Conservation (phyloP, 257 asterid species). For the Hygrophila difformis region DNA sequence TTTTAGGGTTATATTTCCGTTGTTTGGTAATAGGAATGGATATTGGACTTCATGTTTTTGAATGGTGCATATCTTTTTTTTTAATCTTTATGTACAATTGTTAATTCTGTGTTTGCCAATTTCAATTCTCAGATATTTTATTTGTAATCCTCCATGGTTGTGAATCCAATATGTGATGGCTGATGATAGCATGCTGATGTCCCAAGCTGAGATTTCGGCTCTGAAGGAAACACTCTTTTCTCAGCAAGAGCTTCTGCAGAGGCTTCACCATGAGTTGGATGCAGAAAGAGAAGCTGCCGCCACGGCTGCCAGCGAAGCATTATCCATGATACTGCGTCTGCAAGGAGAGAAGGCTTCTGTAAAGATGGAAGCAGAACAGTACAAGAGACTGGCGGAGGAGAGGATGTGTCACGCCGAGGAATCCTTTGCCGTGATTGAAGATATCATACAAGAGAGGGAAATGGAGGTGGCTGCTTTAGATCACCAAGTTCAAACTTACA, state of each 20-base stretch:
- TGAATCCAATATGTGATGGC: conserved; percentile 39
- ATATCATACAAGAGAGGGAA: conserved; percentile 70
- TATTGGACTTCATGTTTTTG: no score
- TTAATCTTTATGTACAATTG: no score
- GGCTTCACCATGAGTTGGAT: conserved; percentile 72
- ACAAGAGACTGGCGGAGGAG: conserved; percentile 77
- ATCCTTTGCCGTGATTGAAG: conserved; percentile 70
- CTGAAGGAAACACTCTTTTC: conserved; percentile 62
- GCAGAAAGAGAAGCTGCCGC: conserved; percentile 89
- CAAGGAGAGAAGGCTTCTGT: conserved; percentile 88
- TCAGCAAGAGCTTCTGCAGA: conserved; percentile 72
- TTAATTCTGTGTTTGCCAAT: no score
- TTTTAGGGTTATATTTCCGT: no score
- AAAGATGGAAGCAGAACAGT: conserved; percentile 88
- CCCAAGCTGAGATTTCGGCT: conserved; percentile 34
- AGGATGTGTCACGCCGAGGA: conserved; percentile 82
- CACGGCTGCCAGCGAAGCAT: conserved; percentile 76
- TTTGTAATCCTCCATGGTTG: no score
- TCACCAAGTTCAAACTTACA: conserved; percentile 67
- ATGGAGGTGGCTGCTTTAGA: conserved; percentile 78
- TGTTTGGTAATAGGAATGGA: no score
- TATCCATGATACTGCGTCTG: conserved; percentile 68
- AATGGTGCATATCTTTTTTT: no score
- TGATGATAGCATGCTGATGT: conserved; percentile 21
- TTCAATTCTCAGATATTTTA: no score